Percentiles rank a stretch among this genome's conserved stretches.
phyloP scores from a whole-genome alignment of 495 filamentous ascomycete genomes.

The Daldinia childiae region DNA sequence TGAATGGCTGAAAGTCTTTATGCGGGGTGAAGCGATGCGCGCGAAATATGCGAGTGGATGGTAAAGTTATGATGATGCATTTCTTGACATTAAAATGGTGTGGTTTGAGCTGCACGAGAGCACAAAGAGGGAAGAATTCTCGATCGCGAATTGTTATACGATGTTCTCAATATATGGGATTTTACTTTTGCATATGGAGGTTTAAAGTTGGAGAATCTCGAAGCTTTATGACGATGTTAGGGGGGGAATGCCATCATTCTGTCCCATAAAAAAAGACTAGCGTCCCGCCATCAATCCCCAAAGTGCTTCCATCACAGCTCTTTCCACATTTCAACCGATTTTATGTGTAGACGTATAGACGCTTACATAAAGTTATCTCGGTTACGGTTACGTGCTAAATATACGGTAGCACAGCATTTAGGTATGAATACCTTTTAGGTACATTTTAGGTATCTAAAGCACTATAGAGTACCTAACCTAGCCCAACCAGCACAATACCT shows the following conservation, averaged over 20 bases:
- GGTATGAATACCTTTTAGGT: constrained; percentile 7
- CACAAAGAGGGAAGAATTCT: constrained; percentile 6
- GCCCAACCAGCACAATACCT: not conserved
- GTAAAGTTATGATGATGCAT: constrained; percentile 34
- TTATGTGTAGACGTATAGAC: no score
- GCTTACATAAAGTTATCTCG: not conserved
- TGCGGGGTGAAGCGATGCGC: constrained; percentile 33
- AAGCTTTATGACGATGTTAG: not conserved
- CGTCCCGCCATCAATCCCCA: not conserved
- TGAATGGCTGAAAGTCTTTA: constrained; percentile 14
- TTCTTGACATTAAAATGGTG: constrained; percentile 24
- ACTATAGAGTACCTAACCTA: not conserved
- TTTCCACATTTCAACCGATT: not conserved
- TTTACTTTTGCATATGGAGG: not conserved
- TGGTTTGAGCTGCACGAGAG: constrained; percentile 19
- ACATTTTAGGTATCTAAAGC: not conserved
- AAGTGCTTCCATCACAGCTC: not conserved
- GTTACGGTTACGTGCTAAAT: constrained; percentile 1
- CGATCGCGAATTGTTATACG: constrained; percentile 10
- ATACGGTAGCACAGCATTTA: constrained; percentile 14
- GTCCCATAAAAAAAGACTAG: constrained; percentile 8
- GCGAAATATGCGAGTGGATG: constrained; percentile 38
- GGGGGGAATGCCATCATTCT: not conserved
- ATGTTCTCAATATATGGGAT: constrained; percentile 2
- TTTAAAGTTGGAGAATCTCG: constrained; percentile 10